These are phyloP conservation scores for Salix koriyanagi DNA, from an alignment of 345 rosid species.

Conservation along the genomic window DNA sequence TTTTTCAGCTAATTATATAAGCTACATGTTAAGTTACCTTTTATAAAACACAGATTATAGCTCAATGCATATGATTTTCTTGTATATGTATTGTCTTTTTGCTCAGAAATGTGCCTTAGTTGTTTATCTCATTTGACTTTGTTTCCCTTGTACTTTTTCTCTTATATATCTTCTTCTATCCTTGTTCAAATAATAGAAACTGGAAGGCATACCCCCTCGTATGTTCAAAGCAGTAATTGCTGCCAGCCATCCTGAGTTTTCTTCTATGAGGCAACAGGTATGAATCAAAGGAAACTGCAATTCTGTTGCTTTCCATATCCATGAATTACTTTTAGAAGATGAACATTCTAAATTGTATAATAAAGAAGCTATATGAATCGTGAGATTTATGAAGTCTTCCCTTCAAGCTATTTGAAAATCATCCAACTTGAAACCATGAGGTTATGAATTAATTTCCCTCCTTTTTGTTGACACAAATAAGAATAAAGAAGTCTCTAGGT, in stretches of 20 bases:
- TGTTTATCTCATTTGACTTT: background rate
- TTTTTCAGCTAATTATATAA: background rate
- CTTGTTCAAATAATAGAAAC: slow-evolving; percentile 47
- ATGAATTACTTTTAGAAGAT: background rate
- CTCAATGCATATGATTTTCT: background rate
- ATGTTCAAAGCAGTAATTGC: slow-evolving; percentile 96
- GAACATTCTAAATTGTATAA: too few relatives aligned
- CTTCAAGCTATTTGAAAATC: background rate
- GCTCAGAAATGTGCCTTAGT: background rate
- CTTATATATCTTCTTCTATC: background rate
- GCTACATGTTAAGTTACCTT: background rate
- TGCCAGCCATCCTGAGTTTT: slow-evolving; percentile 91
- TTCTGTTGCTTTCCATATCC: background rate
- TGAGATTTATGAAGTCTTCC: background rate
- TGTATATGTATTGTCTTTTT: background rate
- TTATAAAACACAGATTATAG: background rate
- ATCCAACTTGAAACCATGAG: background rate
- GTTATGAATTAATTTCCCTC: background rate
- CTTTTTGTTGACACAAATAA: background rate
- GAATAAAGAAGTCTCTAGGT: background rate
- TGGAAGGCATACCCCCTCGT: slow-evolving; percentile 92
- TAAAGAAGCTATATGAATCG: background rate
- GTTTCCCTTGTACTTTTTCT: background rate
- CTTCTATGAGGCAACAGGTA: slow-evolving; percentile 97
- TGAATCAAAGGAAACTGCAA: background rate